Evolutionary conservation across 345 rosid species (phyloP).

Genomic region (Lepidium didymum): DNA sequence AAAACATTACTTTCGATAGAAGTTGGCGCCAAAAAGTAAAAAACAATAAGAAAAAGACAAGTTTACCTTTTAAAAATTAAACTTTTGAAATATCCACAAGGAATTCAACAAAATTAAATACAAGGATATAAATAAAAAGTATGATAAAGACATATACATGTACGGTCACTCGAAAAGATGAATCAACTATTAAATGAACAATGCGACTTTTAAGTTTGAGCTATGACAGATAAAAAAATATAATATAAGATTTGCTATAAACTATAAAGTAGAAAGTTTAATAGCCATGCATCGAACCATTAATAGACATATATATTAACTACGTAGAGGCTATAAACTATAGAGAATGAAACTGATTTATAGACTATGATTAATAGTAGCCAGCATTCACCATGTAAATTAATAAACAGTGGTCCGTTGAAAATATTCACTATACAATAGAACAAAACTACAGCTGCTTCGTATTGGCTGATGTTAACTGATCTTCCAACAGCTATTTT

Average conservation of each 20-base stretch:
- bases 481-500: background rate
- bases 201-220: constrained; percentile 22
- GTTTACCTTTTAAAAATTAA: background rate
- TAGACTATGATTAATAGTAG: background rate
- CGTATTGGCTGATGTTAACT: constrained; percentile 1
- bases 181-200: constrained; percentile 20
- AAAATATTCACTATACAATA: background rate
- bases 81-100: background rate
- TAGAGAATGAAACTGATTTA: background rate
- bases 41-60: background rate
- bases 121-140: background rate
- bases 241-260: constrained; percentile 6
- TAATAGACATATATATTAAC: background rate
- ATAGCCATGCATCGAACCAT: constrained; percentile 11
- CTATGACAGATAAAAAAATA: too few relatives aligned
- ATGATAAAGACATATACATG: constrained; percentile 5
- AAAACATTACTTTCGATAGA: constrained; percentile 12
- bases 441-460: background rate
- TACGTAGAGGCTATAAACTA: background rate
- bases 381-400: constrained; percentile 2
- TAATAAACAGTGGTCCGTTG: constrained; percentile 7
- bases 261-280: constrained; percentile 4
- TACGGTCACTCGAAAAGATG: constrained; percentile 18
- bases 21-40: constrained; percentile 13
- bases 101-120: background rate